Evolutionary conservation across 441 rosid genomes (phyloP).

Genomic region (Jatropha multifida): DNA sequence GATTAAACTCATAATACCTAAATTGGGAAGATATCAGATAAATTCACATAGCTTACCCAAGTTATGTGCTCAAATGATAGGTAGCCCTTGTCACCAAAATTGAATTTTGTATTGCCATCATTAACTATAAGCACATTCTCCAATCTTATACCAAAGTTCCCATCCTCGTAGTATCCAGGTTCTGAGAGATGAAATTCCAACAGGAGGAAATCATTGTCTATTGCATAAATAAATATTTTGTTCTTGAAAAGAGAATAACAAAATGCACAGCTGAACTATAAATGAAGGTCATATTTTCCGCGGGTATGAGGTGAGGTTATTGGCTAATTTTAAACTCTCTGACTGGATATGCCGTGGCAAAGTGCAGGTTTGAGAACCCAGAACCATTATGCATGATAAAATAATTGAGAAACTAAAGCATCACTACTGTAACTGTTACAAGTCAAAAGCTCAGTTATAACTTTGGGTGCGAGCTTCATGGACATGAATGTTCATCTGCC

Average conservation of each 20-base stretch:
- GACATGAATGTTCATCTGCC: neutral
- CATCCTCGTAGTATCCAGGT: slow-evolving; percentile 99
- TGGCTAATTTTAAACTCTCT: too few relatives aligned
- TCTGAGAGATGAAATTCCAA: slow-evolving; percentile 44
- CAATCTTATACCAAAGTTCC: slow-evolving; percentile 86
- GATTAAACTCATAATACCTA: neutral
- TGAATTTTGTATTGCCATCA: slow-evolving; percentile 68
- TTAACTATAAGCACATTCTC: slow-evolving; percentile 88
- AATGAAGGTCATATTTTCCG: neutral
- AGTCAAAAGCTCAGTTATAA: neutral
- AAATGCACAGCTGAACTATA: slow-evolving; percentile 2
- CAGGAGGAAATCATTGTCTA: neutral
- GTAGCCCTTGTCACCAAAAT: slow-evolving; percentile 92
- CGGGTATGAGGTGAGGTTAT: too few relatives aligned
- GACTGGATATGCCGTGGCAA: neutral
- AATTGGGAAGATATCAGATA: neutral
- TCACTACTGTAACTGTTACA: neutral
- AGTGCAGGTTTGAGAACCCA: neutral
- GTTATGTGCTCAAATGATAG: slow-evolving; percentile 91
- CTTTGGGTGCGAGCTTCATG: neutral
- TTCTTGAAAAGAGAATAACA: slow-evolving; percentile 8
- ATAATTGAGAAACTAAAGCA: neutral
- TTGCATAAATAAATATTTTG: neutral
- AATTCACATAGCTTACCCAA: slow-evolving; percentile 59
- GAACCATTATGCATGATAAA: slow-evolving; percentile 4